Base-by-base conservation (phyloP, 441 rosid species). In the Isatis lusitanica region DNA sequence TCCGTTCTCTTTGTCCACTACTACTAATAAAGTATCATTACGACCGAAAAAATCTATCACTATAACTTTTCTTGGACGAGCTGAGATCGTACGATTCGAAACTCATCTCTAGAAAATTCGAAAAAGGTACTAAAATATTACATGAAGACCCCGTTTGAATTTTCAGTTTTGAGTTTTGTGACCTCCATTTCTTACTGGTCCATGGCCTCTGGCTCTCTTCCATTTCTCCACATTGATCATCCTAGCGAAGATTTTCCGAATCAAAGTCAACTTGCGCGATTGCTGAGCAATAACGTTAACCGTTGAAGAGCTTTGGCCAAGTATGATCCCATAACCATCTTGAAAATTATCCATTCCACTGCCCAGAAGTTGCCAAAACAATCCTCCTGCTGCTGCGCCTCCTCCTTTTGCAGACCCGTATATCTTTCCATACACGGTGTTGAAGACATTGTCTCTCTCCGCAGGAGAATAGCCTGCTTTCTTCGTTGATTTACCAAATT, bases 311-410 rank as follows among this genome's bases (percentile, higher is more conserved):
- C 80, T 74, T 76, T 91, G 82, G 69, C 80, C 70, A 16, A 89
- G 77, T 43, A 83, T 73, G 13, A 89, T 73, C 74, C 85, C 94
- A 13, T 89, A 89, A 2, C 94, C 94, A 74, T 89, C 94, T 46
- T 81, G 83, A 67, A 87, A 89, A 2, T 85, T 78, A 59, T 83
- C 90, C 90, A 87, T 83, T 40, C 84, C 91, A 65, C 78, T 79
- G 0, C 84, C 77, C 4, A 84, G 73, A 16, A 89, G 91, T 50
- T 89, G 94, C 94, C 94, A 89, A 64, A 88, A 88, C 78, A 88
- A 78, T 77, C 93, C 85, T 26, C 93, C 93, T 0, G 84, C 89
- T 13, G 88, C 90, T 6, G 89, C 87, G 1, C 91, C 94, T 12
- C 90, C 88, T 67, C 81, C 50, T 78, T 82, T 85, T 0, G 94